Percentiles rank a stretch among this genome's conserved stretches.
Evolutionary conservation across 1,284 basidiomycete genomes (phyloP).

Genomic region (Chondrostereum purpureum): DNA sequence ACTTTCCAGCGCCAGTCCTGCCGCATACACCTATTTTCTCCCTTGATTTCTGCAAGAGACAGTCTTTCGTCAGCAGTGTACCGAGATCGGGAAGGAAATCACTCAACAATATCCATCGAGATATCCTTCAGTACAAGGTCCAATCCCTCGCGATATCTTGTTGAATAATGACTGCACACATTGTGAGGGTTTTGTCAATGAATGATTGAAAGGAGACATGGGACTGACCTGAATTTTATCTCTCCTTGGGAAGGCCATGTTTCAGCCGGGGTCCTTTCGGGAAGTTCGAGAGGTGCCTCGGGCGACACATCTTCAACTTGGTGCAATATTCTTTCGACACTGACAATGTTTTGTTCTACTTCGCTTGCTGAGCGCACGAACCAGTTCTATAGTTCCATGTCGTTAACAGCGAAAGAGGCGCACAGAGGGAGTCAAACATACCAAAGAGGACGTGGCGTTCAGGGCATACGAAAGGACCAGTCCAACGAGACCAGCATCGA

Average conservation of each 20-base stretch:
- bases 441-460: constrained; percentile 70
- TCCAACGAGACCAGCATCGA: constrained; percentile 90
- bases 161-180: constrained; percentile 58
- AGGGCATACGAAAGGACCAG: constrained; percentile 84
- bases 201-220: constrained; percentile 5
- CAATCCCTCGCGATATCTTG: constrained; percentile 78
- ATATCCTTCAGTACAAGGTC: constrained; percentile 76
- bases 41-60: constrained; percentile 45
- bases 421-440: constrained; percentile 25
- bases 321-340: constrained; percentile 72
- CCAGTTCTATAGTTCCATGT: constrained; percentile 62
- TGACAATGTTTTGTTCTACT: constrained; percentile 92
- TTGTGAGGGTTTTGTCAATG: constrained; percentile 1
- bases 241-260: constrained; percentile 75
- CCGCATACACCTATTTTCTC: constrained; percentile 87
- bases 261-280: constrained; percentile 50
- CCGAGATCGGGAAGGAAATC: constrained; percentile 15
- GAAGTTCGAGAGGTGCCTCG: constrained; percentile 73
- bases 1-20: constrained; percentile 91
- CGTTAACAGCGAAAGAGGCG: background rate
- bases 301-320: constrained; percentile 64
- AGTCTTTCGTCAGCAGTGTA: background rate
- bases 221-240: constrained; percentile 66
- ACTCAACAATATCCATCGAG: constrained; percentile 56
- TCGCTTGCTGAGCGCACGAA: constrained; percentile 87